Evolutionary conservation across 768 basidiomycete species (phyloP), one percentile per base, ranked within the genome.

Genomic region (Clitopilus hobsonii): DNA sequence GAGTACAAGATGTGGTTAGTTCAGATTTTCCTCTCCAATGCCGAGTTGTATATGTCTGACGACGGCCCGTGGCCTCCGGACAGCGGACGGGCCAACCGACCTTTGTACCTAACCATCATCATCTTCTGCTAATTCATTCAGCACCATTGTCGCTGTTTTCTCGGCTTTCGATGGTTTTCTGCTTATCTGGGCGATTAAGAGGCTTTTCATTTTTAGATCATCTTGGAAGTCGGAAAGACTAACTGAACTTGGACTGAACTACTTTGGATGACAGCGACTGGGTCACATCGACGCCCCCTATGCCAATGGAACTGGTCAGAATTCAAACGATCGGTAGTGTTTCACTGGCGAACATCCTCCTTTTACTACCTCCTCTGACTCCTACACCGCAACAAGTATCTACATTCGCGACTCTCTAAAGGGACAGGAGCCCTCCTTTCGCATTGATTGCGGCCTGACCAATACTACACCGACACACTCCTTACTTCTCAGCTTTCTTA

Each of bases 401-500:
- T 27, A 10, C 14, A 50, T 6, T 24, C 16, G 13, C n/a, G 20
- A 7, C 29, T 50, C 22, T 18, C 23, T n/a, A 18, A 27, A 23
- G 49, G 26, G 63, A 58, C 55, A 58, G 60, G 60, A 49, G 28
- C 51, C 56, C 51, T 28, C 25, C 18, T 55, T 45, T 26, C 51
- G 23, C 27, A 51, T 27, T 51, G 52, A 41, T 22, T 58, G 25
- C 58, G 32, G n/a, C 10, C 32, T 36, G 32, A 36, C 8, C n/a
- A n/a, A n/a, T n/a, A 7, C 30, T 32, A 32, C 16, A 32, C 30
- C 30, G 16, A 18, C 41, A 45, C 22, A 18, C 41, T 18, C 54
- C 51, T 54, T 49, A 58, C 58, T 54, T 60, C n/a, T n/a, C n/a
- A n/a, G 61, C 52, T 38, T 45, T 59, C 59, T 49, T 51, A 56